Conservation (phyloP, 192 early-diverging fungal species). For the Coemansia sp. region DNA sequence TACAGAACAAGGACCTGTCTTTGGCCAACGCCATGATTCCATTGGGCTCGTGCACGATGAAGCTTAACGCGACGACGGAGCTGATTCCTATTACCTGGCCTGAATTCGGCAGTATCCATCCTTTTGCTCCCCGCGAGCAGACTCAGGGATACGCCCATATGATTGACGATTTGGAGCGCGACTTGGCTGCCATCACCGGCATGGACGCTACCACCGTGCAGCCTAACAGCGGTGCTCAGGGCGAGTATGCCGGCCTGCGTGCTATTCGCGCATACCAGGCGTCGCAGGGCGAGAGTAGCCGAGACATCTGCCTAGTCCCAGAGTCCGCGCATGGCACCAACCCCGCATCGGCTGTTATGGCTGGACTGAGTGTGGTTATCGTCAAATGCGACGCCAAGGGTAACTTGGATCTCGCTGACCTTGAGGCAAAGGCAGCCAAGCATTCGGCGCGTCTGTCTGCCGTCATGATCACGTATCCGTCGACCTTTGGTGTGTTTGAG, state of each 20-base stretch:
- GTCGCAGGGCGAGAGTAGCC: conserved; percentile 78
- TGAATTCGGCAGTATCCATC: conserved; percentile 94
- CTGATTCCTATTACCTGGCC: conserved; percentile 99
- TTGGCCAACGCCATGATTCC: conserved; percentile 99
- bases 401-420: conserved; percentile 89
- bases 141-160: conserved; percentile 91
- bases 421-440: conserved; percentile 86
- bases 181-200: conserved; percentile 90
- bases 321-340: conserved; percentile 99
- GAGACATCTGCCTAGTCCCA: conserved; percentile 95
- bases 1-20: conserved; percentile 98
- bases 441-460: conserved; percentile 87
- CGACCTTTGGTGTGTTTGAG: conserved; percentile 99
- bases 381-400: conserved; percentile 92
- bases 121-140: conserved; percentile 94
- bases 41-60: conserved; percentile 99
- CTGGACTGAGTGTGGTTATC: conserved; percentile 90
- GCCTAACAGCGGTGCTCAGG: conserved; percentile 99
- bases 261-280: conserved; percentile 92
- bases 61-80: conserved; percentile 98
- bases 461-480: conserved; percentile 99
- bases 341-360: conserved; percentile 98
- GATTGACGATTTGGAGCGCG: conserved; percentile 86
- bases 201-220: conserved; percentile 93
- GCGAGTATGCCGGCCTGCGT: conserved; percentile 97